Evolutionary conservation across 2,329 filamentous ascomycete genomes (phyloP), one percentile per base, ranked within the genome.

Genomic region (Tolypocladium album): DNA sequence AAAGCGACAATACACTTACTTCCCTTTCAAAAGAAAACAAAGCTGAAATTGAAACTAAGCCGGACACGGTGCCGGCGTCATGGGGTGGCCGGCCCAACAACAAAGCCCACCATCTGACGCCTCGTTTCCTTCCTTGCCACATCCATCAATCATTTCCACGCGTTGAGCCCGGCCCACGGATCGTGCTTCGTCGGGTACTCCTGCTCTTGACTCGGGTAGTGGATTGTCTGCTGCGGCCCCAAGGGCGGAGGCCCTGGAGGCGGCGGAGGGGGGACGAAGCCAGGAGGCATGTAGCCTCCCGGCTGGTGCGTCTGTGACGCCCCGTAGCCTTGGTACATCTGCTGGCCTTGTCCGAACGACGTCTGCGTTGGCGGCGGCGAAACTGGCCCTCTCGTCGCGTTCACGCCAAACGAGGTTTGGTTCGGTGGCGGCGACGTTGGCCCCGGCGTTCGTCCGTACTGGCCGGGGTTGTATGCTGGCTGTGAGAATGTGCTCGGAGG

Each of bases 361-460:
- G 77, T 74, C 68, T 88, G 86, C 43, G 81, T 83, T 3, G 86
- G 79, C 0, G 87, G 81, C 11, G 82, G 81, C 15, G 81, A 83
- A n/a, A 77, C 74, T 0, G 80, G 76, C 7, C 71, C 71, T 36
- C 73, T 68, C 64, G 73, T 71, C 24, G 69, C 71, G 17, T 70
- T 71, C 57, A 76, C 70, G 13, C 72, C 74, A 68, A 82, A 81
- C 1, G 74, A 75, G 2, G 78, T 75, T 68, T 89, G 86, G 24
- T 81, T 84, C 3, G 88, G 81, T 0, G 88, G 81, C n/a, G 85
- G 84, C 13, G 84, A 87, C 39, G 80, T 80, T 59, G 83, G 78
- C 1, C 81, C 81, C 2, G 82, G 77, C 38, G 81, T 84, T 50
- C 79, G 78, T n/a, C 82, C 82, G 66, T 82, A 85, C 58, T 77